Evolutionary conservation across 164 flowering plant genomes (phyloP), one percentile per base, ranked within the genome.

Genomic region (Buxus sempervirens): DNA sequence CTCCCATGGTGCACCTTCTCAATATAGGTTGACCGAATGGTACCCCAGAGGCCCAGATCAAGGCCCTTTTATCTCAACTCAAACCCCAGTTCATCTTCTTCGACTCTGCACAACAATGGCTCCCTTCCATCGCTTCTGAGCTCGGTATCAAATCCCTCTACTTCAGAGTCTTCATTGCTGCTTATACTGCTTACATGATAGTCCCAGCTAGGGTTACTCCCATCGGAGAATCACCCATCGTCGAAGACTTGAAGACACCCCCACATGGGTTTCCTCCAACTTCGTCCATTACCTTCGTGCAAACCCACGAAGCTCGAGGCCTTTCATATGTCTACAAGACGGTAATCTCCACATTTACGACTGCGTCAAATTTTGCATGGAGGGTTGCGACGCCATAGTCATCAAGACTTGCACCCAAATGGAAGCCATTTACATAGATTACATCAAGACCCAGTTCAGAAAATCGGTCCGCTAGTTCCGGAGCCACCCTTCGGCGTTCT

Each of bases 31-130:
- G n/a, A n/a, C n/a, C n/a, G n/a, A n/a, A n/a, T n/a, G n/a, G n/a
- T n/a, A n/a, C n/a, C 77, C 63, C 45, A 27, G 18, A 76, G 71
- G 72, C 78, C 6, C 81, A 81, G 36, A 64, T 81, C 24, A 53
- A 60, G 58, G 18, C 70, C 12, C 55, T 76, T n/a, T 66, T 81
- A 20, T n/a, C 66, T 2, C 7, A 68, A 9, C 70, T 80, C 54
- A 70, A 74, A 68, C 82, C 82, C 55, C 64, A 77, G 23, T 23
- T 80, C 20, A 64, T 80, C 26, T 32, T 80, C 65, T 64, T 67
- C 22, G 82, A 80, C 55, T 80, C 77, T 48, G 73, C 70, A 15
- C 73, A 74, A 42, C 54, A 72, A 0, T 80, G 82, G 82, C 54
- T 80, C 13, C 80, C 80, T 1, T 5, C 63, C 19, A 12, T 77